A percentile compares a stretch with the other conserved stretches of the same genome.
Evolutionary conservation across 2,329 filamentous ascomycete genomes (phyloP).

Genomic region (Thielaviopsis ethacetica): DNA sequence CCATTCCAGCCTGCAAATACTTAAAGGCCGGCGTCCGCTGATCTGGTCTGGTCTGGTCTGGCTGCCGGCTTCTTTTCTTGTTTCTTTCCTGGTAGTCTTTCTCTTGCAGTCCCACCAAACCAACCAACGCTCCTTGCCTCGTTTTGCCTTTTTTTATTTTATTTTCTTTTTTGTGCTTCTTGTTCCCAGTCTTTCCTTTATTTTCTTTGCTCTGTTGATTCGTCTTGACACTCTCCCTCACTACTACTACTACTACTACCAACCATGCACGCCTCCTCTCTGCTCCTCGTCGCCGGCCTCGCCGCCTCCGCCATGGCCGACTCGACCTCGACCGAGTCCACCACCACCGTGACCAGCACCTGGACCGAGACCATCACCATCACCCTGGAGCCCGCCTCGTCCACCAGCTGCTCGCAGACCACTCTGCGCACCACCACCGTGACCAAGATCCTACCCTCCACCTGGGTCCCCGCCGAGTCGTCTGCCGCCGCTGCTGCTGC

Average conservation of each 20-base stretch:
- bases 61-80: too few relatives aligned
- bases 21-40: too few relatives aligned
- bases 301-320: neutral
- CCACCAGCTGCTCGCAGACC: neutral
- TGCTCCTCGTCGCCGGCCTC: neutral
- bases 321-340: neutral
- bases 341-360: slow-evolving; percentile 5
- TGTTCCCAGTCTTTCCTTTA: neutral
- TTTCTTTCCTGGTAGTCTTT: neutral
- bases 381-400: neutral
- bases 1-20: too few relatives aligned
- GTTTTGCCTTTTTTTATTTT: too few relatives aligned
- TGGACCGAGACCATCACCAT: slow-evolving; percentile 2
- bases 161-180: too few relatives aligned
- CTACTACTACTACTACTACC: neutral
- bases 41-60: too few relatives aligned
- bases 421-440: slow-evolving; percentile 1
- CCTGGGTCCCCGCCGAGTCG: too few relatives aligned
- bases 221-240: neutral
- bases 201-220: neutral
- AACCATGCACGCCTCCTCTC: neutral
- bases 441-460: neutral
- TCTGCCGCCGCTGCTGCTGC: too few relatives aligned
- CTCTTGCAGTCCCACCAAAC: neutral
- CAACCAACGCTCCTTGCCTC: neutral